phyloP scores from a whole-genome alignment of 106 monocot genomes.

The Gastrodia elata region DNA sequence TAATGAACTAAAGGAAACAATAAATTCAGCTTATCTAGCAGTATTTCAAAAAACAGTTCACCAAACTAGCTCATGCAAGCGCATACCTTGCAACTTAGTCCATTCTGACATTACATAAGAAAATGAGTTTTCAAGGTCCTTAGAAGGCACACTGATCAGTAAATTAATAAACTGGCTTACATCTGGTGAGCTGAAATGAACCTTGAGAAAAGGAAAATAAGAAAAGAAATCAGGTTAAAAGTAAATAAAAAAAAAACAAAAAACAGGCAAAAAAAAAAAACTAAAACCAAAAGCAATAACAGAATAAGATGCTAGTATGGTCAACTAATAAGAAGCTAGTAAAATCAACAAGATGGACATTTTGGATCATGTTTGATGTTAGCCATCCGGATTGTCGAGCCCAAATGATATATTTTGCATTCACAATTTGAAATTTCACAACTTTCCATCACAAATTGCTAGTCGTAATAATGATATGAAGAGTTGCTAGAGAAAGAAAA shows the following conservation, averaged over 20 bases:
- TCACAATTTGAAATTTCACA: not conserved
- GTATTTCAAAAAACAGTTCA: not conserved
- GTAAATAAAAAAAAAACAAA: not conserved
- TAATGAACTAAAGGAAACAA: not conserved
- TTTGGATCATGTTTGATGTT: not conserved
- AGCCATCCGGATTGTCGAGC: not conserved
- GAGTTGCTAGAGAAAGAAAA: not conserved
- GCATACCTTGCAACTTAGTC: constrained; percentile 71
- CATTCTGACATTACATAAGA: constrained; percentile 89
- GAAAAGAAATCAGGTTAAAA: constrained; percentile 2
- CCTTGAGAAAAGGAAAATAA: constrained; percentile 42
- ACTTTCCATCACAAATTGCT: not conserved
- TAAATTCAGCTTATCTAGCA: not conserved
- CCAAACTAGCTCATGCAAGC: not conserved
- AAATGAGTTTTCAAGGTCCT: constrained; percentile 60
- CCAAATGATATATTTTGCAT: not conserved
- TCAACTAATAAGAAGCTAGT: too few species aligned
- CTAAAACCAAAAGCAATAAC: not conserved
- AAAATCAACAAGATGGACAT: not conserved
- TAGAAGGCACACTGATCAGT: constrained; percentile 52
- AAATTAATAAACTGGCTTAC: constrained; percentile 67
- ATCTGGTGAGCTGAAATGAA: constrained; percentile 82
- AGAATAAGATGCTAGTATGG: not conserved
- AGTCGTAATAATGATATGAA: not conserved
- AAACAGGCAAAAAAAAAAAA: too few species aligned